These are phyloP conservation scores for Elongisporangium anandrum DNA, from an alignment of 352 stramenopile species.

Conservation along the genomic window DNA sequence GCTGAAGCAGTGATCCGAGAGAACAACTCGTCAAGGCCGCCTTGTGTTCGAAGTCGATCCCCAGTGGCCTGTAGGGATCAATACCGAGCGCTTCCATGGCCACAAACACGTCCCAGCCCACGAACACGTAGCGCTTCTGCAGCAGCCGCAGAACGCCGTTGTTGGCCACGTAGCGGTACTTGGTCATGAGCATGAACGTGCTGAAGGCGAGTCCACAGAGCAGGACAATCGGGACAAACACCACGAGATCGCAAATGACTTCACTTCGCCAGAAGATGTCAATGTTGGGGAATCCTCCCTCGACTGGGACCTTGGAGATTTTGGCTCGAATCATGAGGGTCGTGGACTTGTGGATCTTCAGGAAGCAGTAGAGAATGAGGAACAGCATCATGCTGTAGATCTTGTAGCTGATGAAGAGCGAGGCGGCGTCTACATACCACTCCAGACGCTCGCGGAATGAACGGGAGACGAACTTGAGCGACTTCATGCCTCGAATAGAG, in stretches of 20 bases:
- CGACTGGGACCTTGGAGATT: slow-evolving; percentile 25
- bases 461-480: slow-evolving; percentile 23
- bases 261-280: slow-evolving; percentile 46
- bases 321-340: slow-evolving; percentile 38
- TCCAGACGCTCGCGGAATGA: slow-evolving; percentile 26
- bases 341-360: slow-evolving; percentile 22
- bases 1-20: slow-evolving; percentile 35
- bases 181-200: slow-evolving; percentile 25
- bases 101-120: slow-evolving; percentile 42
- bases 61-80: slow-evolving; percentile 25
- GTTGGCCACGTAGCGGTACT: slow-evolving; percentile 31
- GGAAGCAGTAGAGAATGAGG: slow-evolving; percentile 32
- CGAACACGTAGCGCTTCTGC: slow-evolving; percentile 40
- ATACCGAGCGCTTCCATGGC: slow-evolving; percentile 36
- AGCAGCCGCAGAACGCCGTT: slow-evolving; percentile 46
- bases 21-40: slow-evolving; percentile 24
- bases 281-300: slow-evolving; percentile 29
- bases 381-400: slow-evolving; percentile 51
- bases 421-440: slow-evolving; percentile 41
- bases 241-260: slow-evolving; percentile 46
- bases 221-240: slow-evolving; percentile 29
- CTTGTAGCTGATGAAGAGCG: slow-evolving; percentile 61
- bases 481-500: slow-evolving; percentile 19
- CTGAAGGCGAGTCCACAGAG: slow-evolving; percentile 19
- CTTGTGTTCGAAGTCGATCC: slow-evolving; percentile 9